Conservation (phyloP, 2,329 filamentous ascomycete genomes). For the Juglanconis sp. region DNA sequence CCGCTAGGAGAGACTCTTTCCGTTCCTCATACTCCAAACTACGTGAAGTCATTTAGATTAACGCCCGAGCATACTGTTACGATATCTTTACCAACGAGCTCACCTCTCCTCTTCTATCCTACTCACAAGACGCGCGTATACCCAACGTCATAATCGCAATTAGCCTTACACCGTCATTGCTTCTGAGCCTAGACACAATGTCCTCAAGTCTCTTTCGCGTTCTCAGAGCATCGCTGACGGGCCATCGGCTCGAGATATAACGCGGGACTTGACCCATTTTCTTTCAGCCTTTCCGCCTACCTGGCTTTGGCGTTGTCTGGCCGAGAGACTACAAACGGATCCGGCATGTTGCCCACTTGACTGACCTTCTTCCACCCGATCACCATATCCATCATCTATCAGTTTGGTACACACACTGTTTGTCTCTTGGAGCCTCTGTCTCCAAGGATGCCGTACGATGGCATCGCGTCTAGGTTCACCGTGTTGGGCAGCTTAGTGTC, state of each 20-base stretch:
- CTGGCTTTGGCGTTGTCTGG: background rate
- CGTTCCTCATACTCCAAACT: background rate
- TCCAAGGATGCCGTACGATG: conserved; percentile 6
- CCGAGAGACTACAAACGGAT: background rate
- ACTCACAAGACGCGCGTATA: background rate
- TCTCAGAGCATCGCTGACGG: background rate
- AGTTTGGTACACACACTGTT: no score
- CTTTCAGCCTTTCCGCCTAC: background rate
- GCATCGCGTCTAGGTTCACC: conserved; percentile 11
- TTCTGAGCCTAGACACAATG: background rate
- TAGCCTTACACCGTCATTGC: background rate
- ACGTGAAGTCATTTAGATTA: background rate
- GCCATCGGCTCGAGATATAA: background rate
- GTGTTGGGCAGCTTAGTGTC: conserved; percentile 19
- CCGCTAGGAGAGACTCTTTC: background rate
- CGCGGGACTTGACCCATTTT: background rate
- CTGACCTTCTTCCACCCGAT: background rate
- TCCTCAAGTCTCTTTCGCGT: background rate
- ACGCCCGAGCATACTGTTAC: background rate
- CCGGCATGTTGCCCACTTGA: background rate
- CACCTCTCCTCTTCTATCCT: background rate
- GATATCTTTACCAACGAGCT: background rate
- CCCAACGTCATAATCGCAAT: no score
- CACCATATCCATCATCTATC: background rate
- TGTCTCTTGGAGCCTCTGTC: background rate